Conservation (phyloP, 108 stramenopile species). For the Stephanodiscus minutulus region DNA sequence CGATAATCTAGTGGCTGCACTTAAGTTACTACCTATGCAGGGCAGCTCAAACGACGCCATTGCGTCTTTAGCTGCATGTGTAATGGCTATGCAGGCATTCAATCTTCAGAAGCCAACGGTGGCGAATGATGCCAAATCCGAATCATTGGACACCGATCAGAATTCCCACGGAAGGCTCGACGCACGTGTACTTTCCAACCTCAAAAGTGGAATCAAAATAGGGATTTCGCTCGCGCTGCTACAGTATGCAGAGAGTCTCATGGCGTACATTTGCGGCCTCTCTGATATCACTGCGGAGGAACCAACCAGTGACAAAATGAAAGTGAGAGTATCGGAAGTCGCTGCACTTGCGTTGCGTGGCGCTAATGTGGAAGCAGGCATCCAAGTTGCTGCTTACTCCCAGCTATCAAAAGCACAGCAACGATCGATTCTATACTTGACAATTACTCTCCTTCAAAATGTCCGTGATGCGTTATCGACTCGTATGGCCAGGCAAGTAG, state of each 20-base stretch:
- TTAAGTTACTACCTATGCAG: conserved; percentile 35
- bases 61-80: conserved; percentile 52
- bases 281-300: conserved; percentile 15
- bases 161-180: conserved; percentile 10
- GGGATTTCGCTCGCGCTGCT: conserved; percentile 38
- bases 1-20: conserved; percentile 51
- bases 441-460: conserved; percentile 34
- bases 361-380: conserved; percentile 8
- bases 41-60: conserved; percentile 49
- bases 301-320: conserved; percentile 11
- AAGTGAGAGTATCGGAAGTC: conserved; percentile 24
- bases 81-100: conserved; percentile 41
- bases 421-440: conserved; percentile 40
- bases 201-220: conserved; percentile 34
- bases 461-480: conserved; percentile 46
- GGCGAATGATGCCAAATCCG: conserved; percentile 5
- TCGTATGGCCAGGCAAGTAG: conserved; percentile 38
- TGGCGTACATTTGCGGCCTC: conserved; percentile 35
- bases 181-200: conserved; percentile 32
- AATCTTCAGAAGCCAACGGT: conserved; percentile 18
- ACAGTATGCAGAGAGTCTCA: conserved; percentile 50
- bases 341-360: conserved; percentile 29
- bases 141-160: background rate
- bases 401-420: conserved; percentile 32
- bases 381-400: conserved; percentile 19